These are phyloP conservation scores for Rubus parviflorus DNA, from an alignment of 306 rosid genomes.

Conservation along the genomic window DNA sequence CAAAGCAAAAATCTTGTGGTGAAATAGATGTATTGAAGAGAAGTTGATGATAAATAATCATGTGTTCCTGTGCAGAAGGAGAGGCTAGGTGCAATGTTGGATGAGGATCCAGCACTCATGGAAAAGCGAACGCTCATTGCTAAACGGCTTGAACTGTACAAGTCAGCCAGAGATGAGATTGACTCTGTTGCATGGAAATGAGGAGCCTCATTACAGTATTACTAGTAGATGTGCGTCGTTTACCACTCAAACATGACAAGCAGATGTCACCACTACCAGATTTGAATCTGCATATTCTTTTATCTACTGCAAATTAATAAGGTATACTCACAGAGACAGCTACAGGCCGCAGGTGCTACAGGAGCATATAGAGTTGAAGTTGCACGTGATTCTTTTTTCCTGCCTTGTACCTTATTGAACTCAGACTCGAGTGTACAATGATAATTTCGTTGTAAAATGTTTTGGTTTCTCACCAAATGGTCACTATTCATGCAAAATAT, in stretches of 20 bases:
- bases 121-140: slow-evolving; percentile 75
- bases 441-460: background rate
- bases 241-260: background rate
- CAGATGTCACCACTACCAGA: slow-evolving; percentile 8
- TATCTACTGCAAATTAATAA: background rate
- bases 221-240: background rate
- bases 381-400: slow-evolving; percentile 3
- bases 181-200: slow-evolving; percentile 94
- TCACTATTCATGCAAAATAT: background rate
- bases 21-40: background rate
- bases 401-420: background rate
- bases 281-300: slow-evolving; percentile 8
- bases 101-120: slow-evolving; percentile 94
- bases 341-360: background rate
- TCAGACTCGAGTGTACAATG: background rate
- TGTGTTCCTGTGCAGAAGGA: slow-evolving; percentile 67
- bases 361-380: background rate
- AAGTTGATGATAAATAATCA: background rate
- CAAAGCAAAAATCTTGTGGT: background rate
- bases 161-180: slow-evolving; percentile 96
- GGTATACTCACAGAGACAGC: slow-evolving; percentile 5
- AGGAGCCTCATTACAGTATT: slow-evolving; percentile 6
- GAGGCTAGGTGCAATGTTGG: slow-evolving; percentile 84
- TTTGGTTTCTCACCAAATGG: slow-evolving; percentile 1
- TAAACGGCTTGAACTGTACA: slow-evolving; percentile 88